Evolutionary conservation across 345 rosid species (phyloP).

Genomic region (Arabis hirsuta): DNA sequence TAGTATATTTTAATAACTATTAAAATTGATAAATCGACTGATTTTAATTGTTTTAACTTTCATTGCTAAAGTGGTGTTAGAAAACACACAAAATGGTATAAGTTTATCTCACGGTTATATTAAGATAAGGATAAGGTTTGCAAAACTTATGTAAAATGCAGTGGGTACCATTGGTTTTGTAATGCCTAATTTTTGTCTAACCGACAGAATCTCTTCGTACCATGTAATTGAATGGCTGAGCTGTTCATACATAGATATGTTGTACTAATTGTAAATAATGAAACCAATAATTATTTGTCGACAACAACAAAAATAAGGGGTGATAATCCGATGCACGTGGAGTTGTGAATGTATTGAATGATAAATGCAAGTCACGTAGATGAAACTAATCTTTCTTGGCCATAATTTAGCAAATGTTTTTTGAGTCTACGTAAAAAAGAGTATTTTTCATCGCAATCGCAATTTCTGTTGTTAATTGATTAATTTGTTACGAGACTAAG

Average conservation of each 20-base stretch:
- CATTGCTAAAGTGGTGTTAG: too few species aligned
- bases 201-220: slow-evolving; percentile 37
- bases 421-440: slow-evolving; percentile 36
- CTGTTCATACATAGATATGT: slow-evolving; percentile 17
- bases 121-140: slow-evolving; percentile 25
- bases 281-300: slow-evolving; percentile 20
- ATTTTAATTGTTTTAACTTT: too few species aligned
- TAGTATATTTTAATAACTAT: too few species aligned
- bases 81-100: not conserved
- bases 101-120: not conserved
- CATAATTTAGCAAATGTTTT: slow-evolving; percentile 8
- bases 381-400: slow-evolving; percentile 2
- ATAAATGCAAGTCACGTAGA: slow-evolving; percentile 24
- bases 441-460: slow-evolving; percentile 3
- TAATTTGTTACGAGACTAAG: not conserved
- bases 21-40: too few species aligned
- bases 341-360: slow-evolving; percentile 23
- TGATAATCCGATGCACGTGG: slow-evolving; percentile 41
- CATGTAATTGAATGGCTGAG: slow-evolving; percentile 33
- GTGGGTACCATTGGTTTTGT: slow-evolving; percentile 20
- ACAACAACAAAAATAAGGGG: slow-evolving; percentile 9
- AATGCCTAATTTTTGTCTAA: slow-evolving; percentile 40
- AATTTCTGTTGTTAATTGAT: not conserved
- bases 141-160: slow-evolving; percentile 19
- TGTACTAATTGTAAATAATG: slow-evolving; percentile 4